Percentiles rank a stretch among this genome's conserved stretches.
These are phyloP conservation scores for Suhomyces wounanorum DNA, from an alignment of 1,139 yeast species.

Conservation along the genomic window DNA sequence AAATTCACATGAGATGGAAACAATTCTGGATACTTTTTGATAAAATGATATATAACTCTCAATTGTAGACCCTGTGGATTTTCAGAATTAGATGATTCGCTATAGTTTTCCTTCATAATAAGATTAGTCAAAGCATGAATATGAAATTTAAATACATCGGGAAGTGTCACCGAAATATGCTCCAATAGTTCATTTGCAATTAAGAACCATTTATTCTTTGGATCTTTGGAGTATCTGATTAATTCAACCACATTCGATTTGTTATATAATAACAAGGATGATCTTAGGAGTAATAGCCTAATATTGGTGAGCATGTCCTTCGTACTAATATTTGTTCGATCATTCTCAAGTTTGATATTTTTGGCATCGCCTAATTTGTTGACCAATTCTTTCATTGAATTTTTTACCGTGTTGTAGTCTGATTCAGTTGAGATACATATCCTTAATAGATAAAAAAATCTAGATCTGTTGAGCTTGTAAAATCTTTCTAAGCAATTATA, in stretches of 20 bases:
- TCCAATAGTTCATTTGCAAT: conserved; percentile 57
- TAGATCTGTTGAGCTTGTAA: conserved; percentile 53
- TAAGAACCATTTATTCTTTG: conserved; percentile 28
- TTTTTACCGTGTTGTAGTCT: conserved; percentile 60
- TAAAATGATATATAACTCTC: conserved; percentile 62
- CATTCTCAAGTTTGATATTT: conserved; percentile 43
- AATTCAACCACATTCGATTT: conserved; percentile 62
- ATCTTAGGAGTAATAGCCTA: conserved; percentile 59
- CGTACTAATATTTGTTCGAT: conserved; percentile 40
- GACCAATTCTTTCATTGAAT: conserved; percentile 62
- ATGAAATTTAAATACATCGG: conserved; percentile 66
- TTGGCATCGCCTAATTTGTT: conserved; percentile 55
- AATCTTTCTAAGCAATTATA: conserved; percentile 53
- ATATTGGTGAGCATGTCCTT: conserved; percentile 54
- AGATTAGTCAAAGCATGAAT: conserved; percentile 50
- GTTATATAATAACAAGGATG: conserved; percentile 65
- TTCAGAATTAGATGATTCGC: conserved; percentile 18
- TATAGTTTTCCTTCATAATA: conserved; percentile 27
- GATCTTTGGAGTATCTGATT: conserved; percentile 47
- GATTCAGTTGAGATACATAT: conserved; percentile 58
- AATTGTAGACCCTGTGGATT: conserved; percentile 28
- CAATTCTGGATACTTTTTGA: conserved; percentile 48
- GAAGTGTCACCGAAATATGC: conserved; percentile 60
- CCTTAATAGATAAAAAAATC: conserved; percentile 58
- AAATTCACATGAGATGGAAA: conserved; percentile 41